Base-by-base conservation (phyloP, 306 rosid genomes). In the Cotoneaster glaucophyllus region DNA sequence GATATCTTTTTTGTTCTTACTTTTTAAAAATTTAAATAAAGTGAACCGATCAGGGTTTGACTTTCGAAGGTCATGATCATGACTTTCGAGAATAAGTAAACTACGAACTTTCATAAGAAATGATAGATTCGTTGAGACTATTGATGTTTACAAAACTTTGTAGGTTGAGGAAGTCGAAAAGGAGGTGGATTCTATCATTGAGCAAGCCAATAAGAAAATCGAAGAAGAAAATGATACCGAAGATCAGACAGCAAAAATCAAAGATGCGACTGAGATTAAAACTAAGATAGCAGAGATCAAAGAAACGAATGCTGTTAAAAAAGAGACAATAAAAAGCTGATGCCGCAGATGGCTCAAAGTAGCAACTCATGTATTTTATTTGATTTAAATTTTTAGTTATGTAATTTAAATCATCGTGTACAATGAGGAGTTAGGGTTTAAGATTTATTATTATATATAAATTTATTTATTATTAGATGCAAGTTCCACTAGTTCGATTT, bases 91-190 rank as follows among this genome's bases (percentile, higher is more conserved):
- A 44, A 44, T 44, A 4, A 12, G 0, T 44, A 11, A 43, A 43
- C 14, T 43, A 4, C 3, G 4, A 43, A 15, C 53, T 48, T 48
- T 17, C 2, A 0, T 14, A 48, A 48, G 5, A 48, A 48, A 15
- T 17, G 3, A 48, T 48, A 15, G 3, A 48, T 48, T 2, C 21
- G 8, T 50, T 48, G 3, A 48, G 54, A 14, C 6, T 48, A 2
- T 44, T 24, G n/a, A 28, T 48, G 24, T 7, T 63, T 48, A 57
- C 53, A 39, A 17, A 61, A 68, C 74, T 50, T 50, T 86, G 85
- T 75, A 90, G 94, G 74, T 79, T 29, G 86, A 87, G 48, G 82
- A 71, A 3, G 25, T 79, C 24, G 91, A 39, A 37, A 57, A 81
- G 34, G 58, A 82, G 45, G 5, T 85, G 69, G 89, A 61, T 4